A percentile compares a stretch with the other conserved stretches of the same genome.
These are phyloP conservation scores for Chalaropsis thielavioides DNA, from an alignment of 2,329 filamentous ascomycete genomes.

Conservation along the genomic window DNA sequence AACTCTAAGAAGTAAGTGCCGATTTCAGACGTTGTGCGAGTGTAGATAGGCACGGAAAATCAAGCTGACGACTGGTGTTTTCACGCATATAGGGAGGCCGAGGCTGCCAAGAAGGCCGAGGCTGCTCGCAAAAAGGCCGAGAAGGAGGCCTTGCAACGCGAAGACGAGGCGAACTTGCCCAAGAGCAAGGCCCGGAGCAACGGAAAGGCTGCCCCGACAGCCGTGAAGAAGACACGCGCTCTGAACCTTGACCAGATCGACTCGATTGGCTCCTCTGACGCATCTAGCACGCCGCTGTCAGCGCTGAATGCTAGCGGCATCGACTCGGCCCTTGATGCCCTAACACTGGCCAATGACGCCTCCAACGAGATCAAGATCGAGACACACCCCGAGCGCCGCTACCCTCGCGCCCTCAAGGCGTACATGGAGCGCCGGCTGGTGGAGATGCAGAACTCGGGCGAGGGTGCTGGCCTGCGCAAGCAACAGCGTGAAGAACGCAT, in stretches of 20 bases:
- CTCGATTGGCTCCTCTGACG: conserved; percentile 41
- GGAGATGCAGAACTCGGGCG: conserved; percentile 75
- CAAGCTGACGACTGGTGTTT: background rate
- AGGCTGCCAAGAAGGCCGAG: conserved; percentile 71
- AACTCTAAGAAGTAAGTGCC: conserved; percentile 67
- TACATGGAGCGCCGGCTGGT: conserved; percentile 69
- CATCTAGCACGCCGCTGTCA: conserved; percentile 29
- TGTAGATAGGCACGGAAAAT: conserved; percentile 9
- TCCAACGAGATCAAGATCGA: conserved; percentile 52
- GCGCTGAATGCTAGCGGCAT: conserved; percentile 74
- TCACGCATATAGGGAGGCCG: conserved; percentile 51
- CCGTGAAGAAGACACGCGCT: conserved; percentile 48
- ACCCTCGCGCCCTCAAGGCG: conserved; percentile 69
- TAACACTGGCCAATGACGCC: conserved; percentile 47
- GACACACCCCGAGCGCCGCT: conserved; percentile 73
- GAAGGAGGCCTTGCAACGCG: conserved; percentile 64
- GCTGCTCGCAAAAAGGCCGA: conserved; percentile 82
- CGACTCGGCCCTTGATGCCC: conserved; percentile 81
- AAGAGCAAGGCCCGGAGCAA: conserved; percentile 50
- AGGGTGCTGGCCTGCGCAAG: conserved; percentile 54
- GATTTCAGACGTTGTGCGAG: too few relatives aligned
- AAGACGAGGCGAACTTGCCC: conserved; percentile 58
- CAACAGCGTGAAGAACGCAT: conserved; percentile 77
- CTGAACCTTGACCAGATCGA: conserved; percentile 67
- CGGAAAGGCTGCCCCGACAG: conserved; percentile 46